Conservation (phyloP, 2,329 filamentous ascomycete genomes). For the Penicillium sclerotiorum region DNA sequence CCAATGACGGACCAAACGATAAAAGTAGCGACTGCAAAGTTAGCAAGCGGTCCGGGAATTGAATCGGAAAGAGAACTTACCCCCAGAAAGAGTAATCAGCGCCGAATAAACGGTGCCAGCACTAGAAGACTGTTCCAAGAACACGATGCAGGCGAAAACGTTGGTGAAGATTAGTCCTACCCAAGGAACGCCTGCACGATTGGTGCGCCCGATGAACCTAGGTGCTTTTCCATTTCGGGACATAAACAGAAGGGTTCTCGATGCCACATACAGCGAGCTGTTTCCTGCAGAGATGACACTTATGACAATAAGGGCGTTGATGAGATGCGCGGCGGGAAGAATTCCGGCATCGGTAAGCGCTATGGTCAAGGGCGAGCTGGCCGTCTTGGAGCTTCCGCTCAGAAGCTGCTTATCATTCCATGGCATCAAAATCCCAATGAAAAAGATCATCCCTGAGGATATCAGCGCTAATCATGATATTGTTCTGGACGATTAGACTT, state of each 20-base stretch:
- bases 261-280: constrained; percentile 75
- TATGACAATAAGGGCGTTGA: constrained; percentile 76
- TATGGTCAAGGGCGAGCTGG: constrained; percentile 73
- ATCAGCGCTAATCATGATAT: constrained; percentile 8
- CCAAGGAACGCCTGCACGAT: constrained; percentile 63
- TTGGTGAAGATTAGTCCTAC: constrained; percentile 69
- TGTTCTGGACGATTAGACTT: neutral
- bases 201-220: constrained; percentile 67
- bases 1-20: constrained; percentile 46
- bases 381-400: constrained; percentile 62
- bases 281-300: constrained; percentile 74
- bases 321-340: constrained; percentile 71
- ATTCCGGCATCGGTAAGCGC: constrained; percentile 75
- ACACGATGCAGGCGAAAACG: constrained; percentile 58
- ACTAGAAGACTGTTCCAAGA: constrained; percentile 33
- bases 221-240: constrained; percentile 74
- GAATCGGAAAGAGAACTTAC: constrained; percentile 17
- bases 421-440: constrained; percentile 74
- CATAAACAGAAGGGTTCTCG: constrained; percentile 75
- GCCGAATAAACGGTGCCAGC: constrained; percentile 35
- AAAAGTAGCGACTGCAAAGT: constrained; percentile 38
- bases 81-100: constrained; percentile 38
- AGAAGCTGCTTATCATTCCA: constrained; percentile 67
- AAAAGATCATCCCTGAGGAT: constrained; percentile 64
- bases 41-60: neutral